Conservation (phyloP, 1,284 basidiomycete species). For the Omphalotus olearius region DNA sequence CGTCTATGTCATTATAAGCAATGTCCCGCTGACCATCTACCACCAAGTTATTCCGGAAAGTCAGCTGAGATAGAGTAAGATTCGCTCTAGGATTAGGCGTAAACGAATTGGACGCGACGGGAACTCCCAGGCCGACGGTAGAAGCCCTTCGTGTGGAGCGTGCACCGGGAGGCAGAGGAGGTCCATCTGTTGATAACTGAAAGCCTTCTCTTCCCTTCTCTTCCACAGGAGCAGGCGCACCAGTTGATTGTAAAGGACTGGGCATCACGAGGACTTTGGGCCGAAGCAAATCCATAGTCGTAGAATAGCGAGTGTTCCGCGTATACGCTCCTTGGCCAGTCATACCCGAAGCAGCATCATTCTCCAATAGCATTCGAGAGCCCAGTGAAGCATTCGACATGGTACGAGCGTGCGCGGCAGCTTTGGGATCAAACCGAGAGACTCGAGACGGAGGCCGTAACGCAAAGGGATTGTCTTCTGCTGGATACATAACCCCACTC, state of each 20-base stretch:
- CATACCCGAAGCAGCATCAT: slow-evolving; percentile 44
- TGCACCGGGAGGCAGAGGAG: slow-evolving; percentile 66
- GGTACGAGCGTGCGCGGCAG: slow-evolving; percentile 51
- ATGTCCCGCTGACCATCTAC: slow-evolving; percentile 63
- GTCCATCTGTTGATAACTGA: slow-evolving; percentile 56
- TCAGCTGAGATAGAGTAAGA: slow-evolving; percentile 71
- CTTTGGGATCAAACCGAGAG: slow-evolving; percentile 73
- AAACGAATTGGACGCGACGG: slow-evolving; percentile 62
- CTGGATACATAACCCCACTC: slow-evolving; percentile 34
- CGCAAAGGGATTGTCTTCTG: slow-evolving; percentile 58
- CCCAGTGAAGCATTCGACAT: slow-evolving; percentile 63
- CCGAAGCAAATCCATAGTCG: slow-evolving; percentile 69
- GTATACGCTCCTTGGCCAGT: slow-evolving; percentile 19
- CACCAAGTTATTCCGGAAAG: slow-evolving; percentile 71
- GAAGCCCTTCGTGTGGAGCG: slow-evolving; percentile 48
- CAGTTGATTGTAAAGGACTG: slow-evolving; percentile 63
- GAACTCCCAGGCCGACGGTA: slow-evolving; percentile 29
- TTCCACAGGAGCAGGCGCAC: slow-evolving; percentile 26
- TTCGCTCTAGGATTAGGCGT: slow-evolving; percentile 73
- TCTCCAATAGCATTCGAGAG: slow-evolving; percentile 56
- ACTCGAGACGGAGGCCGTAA: slow-evolving; percentile 56
- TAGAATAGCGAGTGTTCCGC: slow-evolving; percentile 47
- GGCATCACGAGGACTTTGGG: slow-evolving; percentile 85
- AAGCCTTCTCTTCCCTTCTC: slow-evolving; percentile 51
- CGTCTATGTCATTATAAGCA: slow-evolving; percentile 56